Evolutionary conservation across 352 stramenopile species (phyloP), one percentile per base, ranked within the genome.

Genomic region (Pythium brachiatum): DNA sequence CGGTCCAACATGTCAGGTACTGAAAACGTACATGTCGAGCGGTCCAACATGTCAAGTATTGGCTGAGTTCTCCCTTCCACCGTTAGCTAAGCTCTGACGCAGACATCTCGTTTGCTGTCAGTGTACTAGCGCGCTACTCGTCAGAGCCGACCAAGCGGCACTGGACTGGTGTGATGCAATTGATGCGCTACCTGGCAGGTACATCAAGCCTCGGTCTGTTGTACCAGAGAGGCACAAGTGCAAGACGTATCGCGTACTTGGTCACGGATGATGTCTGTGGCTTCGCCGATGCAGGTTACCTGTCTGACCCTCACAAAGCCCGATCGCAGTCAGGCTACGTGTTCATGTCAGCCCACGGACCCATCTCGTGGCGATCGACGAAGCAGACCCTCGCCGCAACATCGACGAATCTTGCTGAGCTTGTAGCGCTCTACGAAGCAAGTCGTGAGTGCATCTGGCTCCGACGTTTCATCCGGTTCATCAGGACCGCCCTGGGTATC

Each of bases 31-130:
- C n/a, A n/a, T n/a, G n/a, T n/a, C n/a, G n/a, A n/a, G n/a, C n/a
- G n/a, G n/a, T n/a, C n/a, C n/a, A n/a, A n/a, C n/a, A n/a, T n/a
- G n/a, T n/a, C n/a, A n/a, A n/a, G n/a, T n/a, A n/a, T n/a, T n/a
- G n/a, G n/a, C n/a, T n/a, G n/a, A n/a, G n/a, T n/a, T n/a, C n/a
- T n/a, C n/a, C n/a, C n/a, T n/a, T n/a, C n/a, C n/a, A n/a, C n/a
- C n/a, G n/a, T n/a, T n/a, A n/a, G n/a, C n/a, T n/a, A n/a, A n/a
- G n/a, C n/a, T n/a, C n/a, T n/a, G n/a, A n/a, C n/a, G n/a, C 47
- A 58, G 61, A 66, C 57, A 66, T 66, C 26, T 51, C 60, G 60
- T 66, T 66, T 25, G 53, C 60, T 21, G 53, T 53, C 18, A 61
- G 60, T n/a, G 53, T 62, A 13, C 53, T 68, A n/a, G 60, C 60